Base-by-base conservation (phyloP, 2,329 filamentous ascomycete species). In the Fusarium sp. region DNA sequence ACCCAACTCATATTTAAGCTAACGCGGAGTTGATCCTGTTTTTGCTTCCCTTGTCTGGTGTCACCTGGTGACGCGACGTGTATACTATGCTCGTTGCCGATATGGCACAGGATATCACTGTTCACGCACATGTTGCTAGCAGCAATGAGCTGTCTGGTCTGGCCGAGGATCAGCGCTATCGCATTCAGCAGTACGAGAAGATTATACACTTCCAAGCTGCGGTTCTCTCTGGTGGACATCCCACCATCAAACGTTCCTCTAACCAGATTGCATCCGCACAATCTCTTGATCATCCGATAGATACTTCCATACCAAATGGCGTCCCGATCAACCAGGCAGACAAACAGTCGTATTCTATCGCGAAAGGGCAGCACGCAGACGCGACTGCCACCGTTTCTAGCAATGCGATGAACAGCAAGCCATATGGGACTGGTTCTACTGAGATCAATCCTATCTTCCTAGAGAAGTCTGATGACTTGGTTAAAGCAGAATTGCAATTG, bases 391-490 rank as follows among this genome's bases (percentile, higher is more conserved):
- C 53, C 14, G 24, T 38, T 23, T 21, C 59, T 48, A 46, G 66
- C 78, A 76, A 73, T 71, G 78, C 65, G 71, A 52, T 49, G 26
- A 56, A 14, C 43, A 45, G 78, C 70, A 77, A 75, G 67, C 80
- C 75, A 72, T 80, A 79, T 62, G 83, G 81, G 73, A 79, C 85
- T 69, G 79, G 81, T 60, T 86, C 85, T 67, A 88, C 89, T 62
- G 89, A 90, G 77, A 91, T 96, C 80, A 88, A 96, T 77, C 92
- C 93, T 48, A 89, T 96, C 63, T 85, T 96, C 71, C 85, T 96
- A 77, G 90, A 92, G 75, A 97, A 97, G 79, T 94, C 94, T 70
- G 91, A 93, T 75, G 89, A 92, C 75, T 83, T 96, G 70, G 88
- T 96, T 75, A 91, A 89, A 80, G 93, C 93, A 74, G 93, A 97